phyloP scores from a whole-genome alignment of 805 yeast species.

The Ogataea methanolica region DNA sequence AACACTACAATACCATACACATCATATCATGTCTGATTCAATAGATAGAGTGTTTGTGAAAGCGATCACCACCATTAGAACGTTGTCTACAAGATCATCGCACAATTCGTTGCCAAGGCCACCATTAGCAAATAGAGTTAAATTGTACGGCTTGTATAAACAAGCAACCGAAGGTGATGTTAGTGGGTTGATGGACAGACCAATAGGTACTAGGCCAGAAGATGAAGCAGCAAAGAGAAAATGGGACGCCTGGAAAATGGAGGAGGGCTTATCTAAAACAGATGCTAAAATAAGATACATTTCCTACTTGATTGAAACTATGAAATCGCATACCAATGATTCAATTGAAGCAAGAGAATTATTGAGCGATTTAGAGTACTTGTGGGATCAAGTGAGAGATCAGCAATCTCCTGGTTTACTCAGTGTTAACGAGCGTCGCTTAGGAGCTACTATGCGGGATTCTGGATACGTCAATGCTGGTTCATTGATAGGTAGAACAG shows the following conservation, averaged over 20 bases:
- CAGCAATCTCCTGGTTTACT: constrained; percentile 4
- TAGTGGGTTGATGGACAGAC: constrained; percentile 60
- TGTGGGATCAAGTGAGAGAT: constrained; percentile 62
- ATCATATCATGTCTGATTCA: constrained; percentile 42
- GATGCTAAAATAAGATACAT: constrained; percentile 76
- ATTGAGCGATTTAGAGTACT: constrained; percentile 59
- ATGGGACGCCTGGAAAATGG: constrained; percentile 83
- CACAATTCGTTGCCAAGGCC: constrained; percentile 69
- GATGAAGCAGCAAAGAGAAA: constrained; percentile 67
- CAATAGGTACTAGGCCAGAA: constrained; percentile 53
- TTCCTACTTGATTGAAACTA: constrained; percentile 62
- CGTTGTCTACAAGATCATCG: constrained; percentile 61
- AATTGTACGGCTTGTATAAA: constrained; percentile 76
- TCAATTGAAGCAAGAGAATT: constrained; percentile 63
- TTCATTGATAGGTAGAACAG: constrained; percentile 17
- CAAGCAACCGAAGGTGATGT: constrained; percentile 90
- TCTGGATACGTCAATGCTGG: background rate
- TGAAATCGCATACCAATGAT: constrained; percentile 65
- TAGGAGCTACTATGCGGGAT: background rate
- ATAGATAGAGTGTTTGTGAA: constrained; percentile 77
- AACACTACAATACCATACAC: background rate
- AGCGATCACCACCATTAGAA: constrained; percentile 75
- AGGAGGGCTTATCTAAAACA: constrained; percentile 60
- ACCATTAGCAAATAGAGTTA: constrained; percentile 63
- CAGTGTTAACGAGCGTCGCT: background rate